phyloP scores from a whole-genome alignment of 352 stramenopile species.

The Globisporangium abappressorium region DNA sequence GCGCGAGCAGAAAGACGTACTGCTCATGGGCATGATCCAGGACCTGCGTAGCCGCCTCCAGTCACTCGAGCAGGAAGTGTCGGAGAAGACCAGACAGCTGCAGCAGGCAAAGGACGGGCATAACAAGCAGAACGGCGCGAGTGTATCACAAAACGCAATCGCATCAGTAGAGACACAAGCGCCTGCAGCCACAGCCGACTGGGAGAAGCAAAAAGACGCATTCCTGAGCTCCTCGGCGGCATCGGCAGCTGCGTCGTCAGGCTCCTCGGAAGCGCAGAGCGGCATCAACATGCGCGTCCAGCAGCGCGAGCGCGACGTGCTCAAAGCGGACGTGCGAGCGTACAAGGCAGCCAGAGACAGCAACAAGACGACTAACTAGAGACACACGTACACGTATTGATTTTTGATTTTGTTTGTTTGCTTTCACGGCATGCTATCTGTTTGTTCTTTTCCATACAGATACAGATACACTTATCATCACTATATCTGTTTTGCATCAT shows the following conservation, averaged over 20 bases:
- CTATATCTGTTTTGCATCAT: not conserved
- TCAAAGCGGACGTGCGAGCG: slow-evolving; percentile 42
- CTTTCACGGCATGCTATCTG: slow-evolving; percentile 4
- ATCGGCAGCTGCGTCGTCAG: not conserved
- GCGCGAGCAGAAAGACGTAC: slow-evolving; percentile 48
- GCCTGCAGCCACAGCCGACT: slow-evolving; percentile 12
- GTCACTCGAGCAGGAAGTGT: slow-evolving; percentile 45
- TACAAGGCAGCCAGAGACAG: slow-evolving; percentile 30
- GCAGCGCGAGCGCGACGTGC: slow-evolving; percentile 45
- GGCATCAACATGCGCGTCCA: slow-evolving; percentile 46
- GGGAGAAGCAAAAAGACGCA: slow-evolving; percentile 37
- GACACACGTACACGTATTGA: slow-evolving; percentile 1
- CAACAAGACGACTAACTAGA: not conserved
- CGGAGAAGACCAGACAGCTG: slow-evolving; percentile 21
- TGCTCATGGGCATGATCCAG: slow-evolving; percentile 49
- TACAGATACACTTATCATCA: not conserved
- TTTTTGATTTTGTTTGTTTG: slow-evolving; percentile 6
- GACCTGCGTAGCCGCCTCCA: slow-evolving; percentile 58
- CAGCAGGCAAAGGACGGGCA: not conserved
- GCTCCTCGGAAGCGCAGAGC: slow-evolving; percentile 23
- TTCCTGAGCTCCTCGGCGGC: slow-evolving; percentile 19
- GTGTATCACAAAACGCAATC: not conserved
- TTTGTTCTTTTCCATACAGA: not conserved
- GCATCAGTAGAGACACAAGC: slow-evolving; percentile 12
- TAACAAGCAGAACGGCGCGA: slow-evolving; percentile 2